Base-by-base conservation (phyloP, 2,329 filamentous ascomycete genomes). In the Arachnopeziza araneosa region DNA sequence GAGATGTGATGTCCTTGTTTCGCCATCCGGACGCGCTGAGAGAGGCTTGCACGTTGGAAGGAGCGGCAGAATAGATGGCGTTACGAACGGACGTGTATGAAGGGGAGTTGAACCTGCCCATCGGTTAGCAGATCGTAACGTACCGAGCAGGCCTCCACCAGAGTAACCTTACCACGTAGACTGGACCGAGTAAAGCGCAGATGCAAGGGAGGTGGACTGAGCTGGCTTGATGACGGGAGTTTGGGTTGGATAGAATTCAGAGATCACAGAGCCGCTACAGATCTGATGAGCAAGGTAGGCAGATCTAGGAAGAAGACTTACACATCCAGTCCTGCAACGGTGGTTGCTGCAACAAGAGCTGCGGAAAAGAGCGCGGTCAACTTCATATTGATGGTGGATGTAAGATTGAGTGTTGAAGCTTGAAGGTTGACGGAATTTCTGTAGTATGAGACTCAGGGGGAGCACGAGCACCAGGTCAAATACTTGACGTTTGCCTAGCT, bases 191-290 rank as follows among this genome's bases (percentile, higher is more conserved):
- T 58, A 9, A 32, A 68, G 65, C 3, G 62, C 63, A 0, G 36
- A 50, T 19, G 66, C 67, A 7, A 70, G 61, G 10, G 65, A 63
- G 10, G 68, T 69, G 4, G 63, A 65, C n/a, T 57, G 54, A 6
- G 63, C 61, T 26, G 58, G 60, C 1, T 57, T 54, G 61, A 69
- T 50, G 3, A 51, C 52, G 9, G 66, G 66, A 1, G 66, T 66
- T 2, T 44, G 44, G 49, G 50, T 12, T 9, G 61, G 58, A 58
- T 61, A 67, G 61, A 65, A 68, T 0, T 49, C 19, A 2, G 65
- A 65, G 44, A 68, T 66, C 3, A 67, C 59, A 9, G 65, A 65
- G 14, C 17, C 53, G 24, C 67, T 68, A 51, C 12, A 30, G 36
- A 19, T 44, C 36, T 30, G 26, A 44, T 44, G 6, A 44, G 36